Conservation (phyloP, 768 basidiomycete species). For the Boletus patriciae region DNA sequence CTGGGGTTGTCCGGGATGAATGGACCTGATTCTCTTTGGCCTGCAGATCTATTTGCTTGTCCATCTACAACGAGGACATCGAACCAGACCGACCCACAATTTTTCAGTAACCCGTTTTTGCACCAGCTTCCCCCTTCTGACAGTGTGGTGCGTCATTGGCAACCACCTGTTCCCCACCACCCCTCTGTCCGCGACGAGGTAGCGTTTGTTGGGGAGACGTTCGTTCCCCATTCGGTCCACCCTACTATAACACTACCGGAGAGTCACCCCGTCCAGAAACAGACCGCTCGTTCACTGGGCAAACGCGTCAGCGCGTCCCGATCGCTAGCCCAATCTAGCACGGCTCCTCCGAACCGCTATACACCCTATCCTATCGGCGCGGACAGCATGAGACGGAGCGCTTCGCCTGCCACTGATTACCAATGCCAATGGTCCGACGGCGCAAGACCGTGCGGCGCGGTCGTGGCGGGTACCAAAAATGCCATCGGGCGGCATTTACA, state of each 20-base stretch:
- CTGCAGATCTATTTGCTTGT: not conserved
- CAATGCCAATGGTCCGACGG: constrained; percentile 16
- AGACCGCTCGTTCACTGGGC: not conserved
- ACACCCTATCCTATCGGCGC: constrained; percentile 6
- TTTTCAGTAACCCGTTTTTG: not conserved
- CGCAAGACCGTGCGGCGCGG: not conserved
- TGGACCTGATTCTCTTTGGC: not conserved
- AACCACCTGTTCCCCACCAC: not conserved
- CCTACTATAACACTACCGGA: not conserved
- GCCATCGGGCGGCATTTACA: constrained; percentile 17
- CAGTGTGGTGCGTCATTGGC: not conserved
- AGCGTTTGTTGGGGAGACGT: not conserved
- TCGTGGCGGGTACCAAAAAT: constrained; percentile 4
- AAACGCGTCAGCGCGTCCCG: not conserved
- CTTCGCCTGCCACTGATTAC: not conserved
- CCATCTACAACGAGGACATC: not conserved
- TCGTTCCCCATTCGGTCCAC: too few relatives aligned
- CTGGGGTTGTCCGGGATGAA: not conserved
- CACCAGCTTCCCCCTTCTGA: not conserved
- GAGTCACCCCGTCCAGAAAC: not conserved
- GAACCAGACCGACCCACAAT: not conserved
- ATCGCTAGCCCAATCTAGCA: not conserved
- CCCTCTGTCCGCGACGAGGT: not conserved
- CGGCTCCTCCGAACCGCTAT: not conserved
- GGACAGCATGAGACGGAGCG: not conserved